Base-by-base conservation (phyloP, 768 basidiomycete species). In the Mycena vulgaris region DNA sequence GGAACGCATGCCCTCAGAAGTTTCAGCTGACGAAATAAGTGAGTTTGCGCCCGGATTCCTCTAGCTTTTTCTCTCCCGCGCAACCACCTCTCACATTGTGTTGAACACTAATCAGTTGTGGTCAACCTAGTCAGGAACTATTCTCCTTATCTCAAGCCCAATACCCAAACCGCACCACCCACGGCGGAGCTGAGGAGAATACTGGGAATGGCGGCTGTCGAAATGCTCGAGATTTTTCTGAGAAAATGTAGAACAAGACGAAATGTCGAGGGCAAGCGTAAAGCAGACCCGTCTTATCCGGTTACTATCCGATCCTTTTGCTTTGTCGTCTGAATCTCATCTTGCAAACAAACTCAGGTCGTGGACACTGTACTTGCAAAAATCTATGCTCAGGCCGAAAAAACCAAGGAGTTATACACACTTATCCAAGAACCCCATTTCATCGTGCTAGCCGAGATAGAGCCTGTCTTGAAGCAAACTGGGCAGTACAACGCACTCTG, bases 41-140 rank as follows among this genome's bases (percentile, higher is more conserved):
- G 79, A 92, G 96, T 91, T 35, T 19, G 76, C 72, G 70, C 72
- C 57, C 62, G 67, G 40, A 72, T 73, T 71, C 68, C 52, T 67
- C 73, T 30, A 40, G 17, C 27, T 71, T 72, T 49, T 68, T 69
- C 71, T 68, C 64, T 68, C 70, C 76, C 58, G 55, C 75, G 75
- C 72, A 59, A 69, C 75, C 72, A 71, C 73, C 68, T 69, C 63
- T 71, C 68, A 64, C 73, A 55, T 76, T 83, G 81, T 84, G 79
- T 86, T 87, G 88, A 88, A 90, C 92, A 89, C 93, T 84, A 70
- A 82, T 77, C 84, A 96, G 96, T 96, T 88, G 88, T 88, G 81
- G 88, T 86, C 76, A 95, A 95, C 87, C 84, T 97, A 93, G 94
- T 95, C 86, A 88, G 89, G 86, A 96, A 96, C 78, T 96, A 97